phyloP scores from a whole-genome alignment of 2,329 filamentous ascomycete species.

The Hypoxylon sp. region DNA sequence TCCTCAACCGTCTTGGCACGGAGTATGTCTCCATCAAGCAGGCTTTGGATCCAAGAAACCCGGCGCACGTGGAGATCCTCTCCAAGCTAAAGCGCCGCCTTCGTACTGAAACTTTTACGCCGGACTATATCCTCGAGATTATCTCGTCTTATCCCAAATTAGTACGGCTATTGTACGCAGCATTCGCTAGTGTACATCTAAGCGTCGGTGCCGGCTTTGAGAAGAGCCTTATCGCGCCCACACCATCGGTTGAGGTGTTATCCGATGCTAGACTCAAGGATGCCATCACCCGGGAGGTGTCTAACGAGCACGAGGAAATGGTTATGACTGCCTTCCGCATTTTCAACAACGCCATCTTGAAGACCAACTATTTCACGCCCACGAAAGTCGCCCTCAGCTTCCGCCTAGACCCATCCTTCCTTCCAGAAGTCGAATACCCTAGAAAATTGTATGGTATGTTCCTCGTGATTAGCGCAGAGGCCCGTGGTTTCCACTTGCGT shows the following conservation, averaged over 20 bases:
- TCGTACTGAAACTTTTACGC: conserved; percentile 95
- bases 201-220: conserved; percentile 61
- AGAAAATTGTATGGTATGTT: conserved; percentile 98
- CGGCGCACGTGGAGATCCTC: conserved; percentile 83
- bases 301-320: conserved; percentile 96
- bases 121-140: conserved; percentile 97
- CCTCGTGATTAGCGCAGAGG: conserved; percentile 95
- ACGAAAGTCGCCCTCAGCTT: conserved; percentile 99
- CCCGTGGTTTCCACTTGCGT: conserved; percentile 94
- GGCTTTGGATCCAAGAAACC: conserved; percentile 82
- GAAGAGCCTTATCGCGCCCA: conserved; percentile 61
- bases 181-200: conserved; percentile 88
- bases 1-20: conserved; percentile 91
- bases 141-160: conserved; percentile 90
- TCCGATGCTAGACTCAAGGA: conserved; percentile 78
- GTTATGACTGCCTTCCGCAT: conserved; percentile 96
- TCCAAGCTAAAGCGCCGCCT: conserved; percentile 95
- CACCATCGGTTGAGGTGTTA: conserved; percentile 71
- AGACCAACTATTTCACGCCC: conserved; percentile 97
- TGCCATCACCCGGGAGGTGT: conserved; percentile 79
- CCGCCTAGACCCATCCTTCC: conserved; percentile 86
- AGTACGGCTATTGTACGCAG: conserved; percentile 86
- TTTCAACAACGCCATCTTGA: conserved; percentile 92
- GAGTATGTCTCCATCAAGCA: conserved; percentile 90
- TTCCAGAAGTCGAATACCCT: conserved; percentile 91